Conservation (phyloP, 176 grass and related monocot genomes). For the Saccharum officinarum region DNA sequence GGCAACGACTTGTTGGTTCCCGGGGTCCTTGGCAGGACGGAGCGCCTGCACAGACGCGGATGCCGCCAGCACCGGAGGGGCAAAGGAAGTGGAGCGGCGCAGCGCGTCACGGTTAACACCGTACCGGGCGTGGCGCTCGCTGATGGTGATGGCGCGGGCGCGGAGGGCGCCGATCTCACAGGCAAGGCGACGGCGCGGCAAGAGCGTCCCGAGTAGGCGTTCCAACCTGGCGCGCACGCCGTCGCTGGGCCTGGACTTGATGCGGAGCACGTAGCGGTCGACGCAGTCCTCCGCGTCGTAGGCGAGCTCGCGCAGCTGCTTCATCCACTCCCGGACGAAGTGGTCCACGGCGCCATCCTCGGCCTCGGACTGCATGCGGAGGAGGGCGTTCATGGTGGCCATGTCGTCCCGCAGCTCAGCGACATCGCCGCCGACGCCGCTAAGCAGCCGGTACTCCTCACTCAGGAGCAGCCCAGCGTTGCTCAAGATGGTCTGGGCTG, state of each 20-base stretch:
- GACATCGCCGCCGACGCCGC: neutral
- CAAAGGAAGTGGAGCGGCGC: too few relatives aligned
- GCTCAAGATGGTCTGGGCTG: too few relatives aligned
- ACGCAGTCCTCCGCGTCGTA: slow-evolving; percentile 15
- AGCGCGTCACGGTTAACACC: neutral
- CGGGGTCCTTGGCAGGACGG: too few relatives aligned
- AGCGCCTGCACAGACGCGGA: too few relatives aligned
- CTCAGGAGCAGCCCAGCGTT: too few relatives aligned
- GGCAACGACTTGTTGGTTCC: too few relatives aligned
- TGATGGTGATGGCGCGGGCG: neutral
- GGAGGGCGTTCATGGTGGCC: slow-evolving; percentile 1
- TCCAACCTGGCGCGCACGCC: neutral
- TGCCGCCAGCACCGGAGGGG: too few relatives aligned
- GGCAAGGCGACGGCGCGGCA: neutral
- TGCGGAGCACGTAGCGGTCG: neutral
- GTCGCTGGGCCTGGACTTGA: neutral
- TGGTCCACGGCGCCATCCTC: neutral
- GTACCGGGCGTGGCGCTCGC: neutral
- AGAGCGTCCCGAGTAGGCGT: neutral
- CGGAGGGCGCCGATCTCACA: neutral
- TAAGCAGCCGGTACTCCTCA: neutral
- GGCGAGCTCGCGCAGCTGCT: neutral
- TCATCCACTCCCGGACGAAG: slow-evolving; percentile 17
- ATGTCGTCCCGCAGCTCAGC: neutral
- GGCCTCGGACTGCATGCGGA: neutral